Percentiles rank a stretch among this genome's conserved stretches.
Conservation (phyloP, 257 asterid species). For the Avicennia marina region DNA sequence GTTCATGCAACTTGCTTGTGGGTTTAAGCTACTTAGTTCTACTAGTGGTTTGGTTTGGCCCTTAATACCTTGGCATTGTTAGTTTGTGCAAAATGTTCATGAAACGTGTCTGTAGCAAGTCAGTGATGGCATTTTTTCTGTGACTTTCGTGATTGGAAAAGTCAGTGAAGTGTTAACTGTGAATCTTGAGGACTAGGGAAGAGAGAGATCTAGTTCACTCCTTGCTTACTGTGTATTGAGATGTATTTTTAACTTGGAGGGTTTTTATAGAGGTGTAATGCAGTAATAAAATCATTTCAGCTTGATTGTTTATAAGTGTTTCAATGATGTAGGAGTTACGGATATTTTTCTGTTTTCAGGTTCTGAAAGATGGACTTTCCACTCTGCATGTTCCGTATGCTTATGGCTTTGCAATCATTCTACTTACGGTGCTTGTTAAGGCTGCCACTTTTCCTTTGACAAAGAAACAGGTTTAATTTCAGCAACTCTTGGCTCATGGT, state of each 20-base stretch:
- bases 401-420: slow-evolving; percentile 94
- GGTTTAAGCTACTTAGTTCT: not conserved
- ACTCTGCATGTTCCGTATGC: slow-evolving; percentile 85
- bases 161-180: slow-evolving; percentile 6
- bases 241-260: not conserved
- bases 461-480: slow-evolving; percentile 77
- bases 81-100: not conserved
- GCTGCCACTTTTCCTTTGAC: slow-evolving; percentile 93
- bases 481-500: slow-evolving; percentile 7
- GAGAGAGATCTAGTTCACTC: slow-evolving; percentile 2
- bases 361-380: slow-evolving; percentile 88
- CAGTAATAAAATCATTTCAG: not conserved
- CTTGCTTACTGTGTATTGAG: not conserved
- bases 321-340: not conserved
- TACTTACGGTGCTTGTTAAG: slow-evolving; percentile 83
- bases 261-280: not conserved
- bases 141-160: not conserved
- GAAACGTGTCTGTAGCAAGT: not conserved
- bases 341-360: slow-evolving; percentile 42
- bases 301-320: slow-evolving; percentile 1
- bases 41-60: not conserved
- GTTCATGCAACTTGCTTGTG: not conserved
- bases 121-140: not conserved
- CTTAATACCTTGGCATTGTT: not conserved
- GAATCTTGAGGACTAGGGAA: slow-evolving; percentile 9